Evolutionary conservation across 306 rosid genomes (phyloP).

Genomic region (Quercus suber): DNA sequence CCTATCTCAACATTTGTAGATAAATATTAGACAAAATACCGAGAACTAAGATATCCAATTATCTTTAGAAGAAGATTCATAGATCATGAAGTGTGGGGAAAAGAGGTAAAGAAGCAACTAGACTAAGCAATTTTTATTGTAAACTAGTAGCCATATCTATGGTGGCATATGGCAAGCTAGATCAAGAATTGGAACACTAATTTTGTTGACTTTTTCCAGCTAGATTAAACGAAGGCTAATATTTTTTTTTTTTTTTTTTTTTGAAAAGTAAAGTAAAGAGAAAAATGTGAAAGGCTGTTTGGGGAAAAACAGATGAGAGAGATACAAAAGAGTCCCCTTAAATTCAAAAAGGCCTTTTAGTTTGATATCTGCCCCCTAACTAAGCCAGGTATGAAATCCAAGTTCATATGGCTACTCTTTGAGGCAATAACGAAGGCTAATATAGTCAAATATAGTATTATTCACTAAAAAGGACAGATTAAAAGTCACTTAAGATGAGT

Average conservation of each 20-base stretch:
- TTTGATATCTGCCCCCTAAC: conserved; percentile 16
- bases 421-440: not conserved
- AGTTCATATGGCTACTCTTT: conserved; percentile 15
- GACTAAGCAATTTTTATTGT: not conserved
- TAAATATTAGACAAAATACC: not conserved
- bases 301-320: conserved; percentile 1
- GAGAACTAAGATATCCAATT: not conserved
- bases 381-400: conserved; percentile 7
- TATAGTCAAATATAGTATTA: not conserved
- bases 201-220: not conserved
- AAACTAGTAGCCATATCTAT: not conserved
- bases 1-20: conserved; percentile 50
- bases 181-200: not conserved
- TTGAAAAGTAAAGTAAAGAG: not conserved
- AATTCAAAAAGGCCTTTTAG: not conserved
- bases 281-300: conserved; percentile 20
- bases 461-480: not conserved
- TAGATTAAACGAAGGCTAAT: not conserved
- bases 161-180: not conserved
- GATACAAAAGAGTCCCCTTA: not conserved
- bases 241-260: too few relatives aligned
- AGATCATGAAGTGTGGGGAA: not conserved
- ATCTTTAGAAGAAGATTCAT: conserved; percentile 9
- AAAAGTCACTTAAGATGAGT: not conserved
- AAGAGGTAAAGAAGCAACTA: too few relatives aligned